Base-by-base conservation (phyloP, 352 stramenopile genomes). In the Phytophthora crassamura region DNA sequence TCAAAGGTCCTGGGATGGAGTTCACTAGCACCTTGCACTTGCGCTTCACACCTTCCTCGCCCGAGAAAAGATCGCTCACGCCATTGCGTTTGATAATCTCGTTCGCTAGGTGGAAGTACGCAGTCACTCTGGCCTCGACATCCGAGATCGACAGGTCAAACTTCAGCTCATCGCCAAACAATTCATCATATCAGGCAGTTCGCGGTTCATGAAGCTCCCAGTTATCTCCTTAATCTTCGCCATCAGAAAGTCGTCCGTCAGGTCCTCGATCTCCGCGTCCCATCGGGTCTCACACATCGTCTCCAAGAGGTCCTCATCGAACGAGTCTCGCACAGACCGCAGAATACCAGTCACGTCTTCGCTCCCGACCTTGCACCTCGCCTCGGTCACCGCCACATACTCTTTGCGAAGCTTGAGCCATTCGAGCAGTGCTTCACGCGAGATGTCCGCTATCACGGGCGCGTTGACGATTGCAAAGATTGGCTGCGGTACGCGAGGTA, bases 171-270 rank as follows among this genome's bases (percentile, higher is more conserved):
- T 43, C 20, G 11, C 18, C 15, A 20, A 67, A 67, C 33, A 55
- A n/a, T 1, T 56, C 34, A 0, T 42, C 25, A 61, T 61, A 7
- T 56, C 41, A 7, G 41, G 49, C 2, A 61, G 35, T 16, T 52
- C 59, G 34, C 28, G 50, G 25, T 67, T 67, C 42, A 46, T 67
- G 16, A 67, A 62, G 25, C 42, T 45, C 4, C 10, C 7, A 1
- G 18, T 67, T 6, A 62, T 67, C 35, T 61, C 42, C 22, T 18
- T 45, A 9, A 47, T 56, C n/a, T 61, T 67, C 15, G n/a, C 6
- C 59, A 61, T 61, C 12, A 67, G 6, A 28, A 67, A 51, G 10
- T 56, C 34, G n/a, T 67, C 49, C 2, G 41, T 60, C 50, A 56
- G 14, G 15, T 65, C 38, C 12, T 58, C 47, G 7, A 53, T 47